phyloP scores from a whole-genome alignment of 1,284 basidiomycete species.

The Trichosporon coremiiforme region DNA sequence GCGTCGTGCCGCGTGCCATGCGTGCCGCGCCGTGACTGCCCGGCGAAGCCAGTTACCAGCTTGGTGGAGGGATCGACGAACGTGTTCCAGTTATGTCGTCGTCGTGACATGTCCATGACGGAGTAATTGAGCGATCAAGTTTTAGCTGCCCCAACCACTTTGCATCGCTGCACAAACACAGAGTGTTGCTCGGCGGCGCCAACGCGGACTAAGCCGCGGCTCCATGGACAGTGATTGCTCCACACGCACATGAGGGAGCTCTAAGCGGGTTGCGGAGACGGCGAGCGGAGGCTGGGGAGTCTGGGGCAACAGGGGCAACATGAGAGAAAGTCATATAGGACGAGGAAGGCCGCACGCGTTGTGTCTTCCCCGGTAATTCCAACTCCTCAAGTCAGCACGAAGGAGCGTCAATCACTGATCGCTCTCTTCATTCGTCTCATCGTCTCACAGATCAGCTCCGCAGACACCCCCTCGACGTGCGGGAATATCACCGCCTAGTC shows the following conservation, averaged over 20 bases:
- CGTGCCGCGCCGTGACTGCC: background rate
- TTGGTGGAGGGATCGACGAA: conserved; percentile 16
- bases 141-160: conserved; percentile 17
- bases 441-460: background rate
- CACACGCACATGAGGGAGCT: background rate
- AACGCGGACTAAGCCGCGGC: conserved; percentile 5
- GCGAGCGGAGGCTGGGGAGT: background rate
- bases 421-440: conserved; percentile 2
- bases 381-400: background rate
- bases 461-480: background rate
- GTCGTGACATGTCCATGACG: conserved; percentile 17
- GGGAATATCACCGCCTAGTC: no score
- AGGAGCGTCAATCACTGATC: background rate
- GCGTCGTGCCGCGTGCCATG: background rate
- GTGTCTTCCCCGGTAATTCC: background rate
- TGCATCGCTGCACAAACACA: background rate
- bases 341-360: background rate
- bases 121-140: conserved; percentile 7
- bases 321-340: conserved; percentile 2
- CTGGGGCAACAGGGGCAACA: conserved; percentile 1
- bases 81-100: conserved; percentile 1
- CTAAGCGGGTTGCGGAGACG: background rate
- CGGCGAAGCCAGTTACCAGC: background rate
- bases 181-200: conserved; percentile 1
- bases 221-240: background rate